A percentile compares a stretch with the other conserved stretches of the same genome.
Conservation (phyloP, 805 yeast species). For the Kazachstania taianensis region DNA sequence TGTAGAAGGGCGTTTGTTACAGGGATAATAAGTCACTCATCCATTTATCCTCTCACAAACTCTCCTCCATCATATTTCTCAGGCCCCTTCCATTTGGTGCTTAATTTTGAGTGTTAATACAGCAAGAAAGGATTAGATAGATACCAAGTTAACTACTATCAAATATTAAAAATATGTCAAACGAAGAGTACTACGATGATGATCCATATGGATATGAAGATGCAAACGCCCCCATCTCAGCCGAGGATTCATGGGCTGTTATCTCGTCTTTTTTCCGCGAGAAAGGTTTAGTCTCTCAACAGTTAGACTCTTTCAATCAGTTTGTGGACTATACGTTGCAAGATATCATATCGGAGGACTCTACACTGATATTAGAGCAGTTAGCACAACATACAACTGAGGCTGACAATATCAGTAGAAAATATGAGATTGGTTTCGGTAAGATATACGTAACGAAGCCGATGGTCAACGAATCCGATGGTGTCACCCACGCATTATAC, state of each 20-base stretch:
- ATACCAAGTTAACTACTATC: too few species aligned
- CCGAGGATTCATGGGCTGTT: constrained; percentile 99
- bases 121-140: too few species aligned
- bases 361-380: constrained; percentile 87
- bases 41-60: too few species aligned
- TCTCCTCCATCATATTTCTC: too few species aligned
- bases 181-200: constrained; percentile 30
- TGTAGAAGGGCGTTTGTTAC: too few species aligned
- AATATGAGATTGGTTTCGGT: constrained; percentile 96
- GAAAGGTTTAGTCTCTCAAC: constrained; percentile 95
- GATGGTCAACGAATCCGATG: constrained; percentile 98
- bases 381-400: constrained; percentile 96
- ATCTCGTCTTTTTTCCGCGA: constrained; percentile 92
- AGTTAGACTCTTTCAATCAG: constrained; percentile 95
- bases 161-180: constrained; percentile 5
- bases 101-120: too few species aligned
- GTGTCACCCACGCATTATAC: constrained; percentile 96
- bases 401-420: constrained; percentile 77
- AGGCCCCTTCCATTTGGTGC: too few species aligned
- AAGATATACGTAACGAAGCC: constrained; percentile 94
- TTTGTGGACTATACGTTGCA: constrained; percentile 94
- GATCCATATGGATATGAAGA: constrained; percentile 70
- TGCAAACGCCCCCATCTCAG: constrained; percentile 66
- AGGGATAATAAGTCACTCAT: too few species aligned
- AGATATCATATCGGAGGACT: constrained; percentile 93